These are phyloP conservation scores for Colletotrichum lupini DNA, from an alignment of 2,329 filamentous ascomycete genomes.

Conservation along the genomic window DNA sequence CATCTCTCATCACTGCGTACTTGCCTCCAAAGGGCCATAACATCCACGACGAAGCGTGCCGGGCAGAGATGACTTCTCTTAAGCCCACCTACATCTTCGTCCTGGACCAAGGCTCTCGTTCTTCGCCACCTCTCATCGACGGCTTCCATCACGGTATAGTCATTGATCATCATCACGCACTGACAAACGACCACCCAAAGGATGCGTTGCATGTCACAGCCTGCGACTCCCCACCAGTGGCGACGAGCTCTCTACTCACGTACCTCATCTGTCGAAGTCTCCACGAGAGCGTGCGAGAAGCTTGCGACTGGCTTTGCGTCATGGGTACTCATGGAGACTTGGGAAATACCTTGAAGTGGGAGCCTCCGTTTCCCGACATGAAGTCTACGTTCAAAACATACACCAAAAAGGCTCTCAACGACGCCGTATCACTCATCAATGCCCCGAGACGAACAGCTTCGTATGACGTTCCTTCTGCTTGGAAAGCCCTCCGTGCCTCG, in stretches of 20 bases:
- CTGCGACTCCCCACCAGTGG: conserved; percentile 72
- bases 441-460: conserved; percentile 71
- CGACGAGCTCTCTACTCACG: conserved; percentile 72
- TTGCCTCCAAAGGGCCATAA: conserved; percentile 69
- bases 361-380: conserved; percentile 75
- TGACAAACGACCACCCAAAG: conserved; percentile 65
- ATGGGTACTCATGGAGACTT: conserved; percentile 76
- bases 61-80: conserved; percentile 61
- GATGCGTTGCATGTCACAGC: conserved; percentile 68
- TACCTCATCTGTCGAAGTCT: conserved; percentile 71
- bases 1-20: conserved; percentile 65
- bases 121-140: conserved; percentile 63
- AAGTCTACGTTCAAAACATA: conserved; percentile 66
- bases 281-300: conserved; percentile 58
- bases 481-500: conserved; percentile 66
- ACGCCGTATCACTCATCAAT: conserved; percentile 72
- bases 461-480: conserved; percentile 70
- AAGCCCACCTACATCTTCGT: conserved; percentile 50
- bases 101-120: conserved; percentile 51
- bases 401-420: conserved; percentile 71
- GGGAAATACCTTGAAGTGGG: conserved; percentile 73
- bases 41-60: conserved; percentile 65
- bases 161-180: conserved; percentile 74
- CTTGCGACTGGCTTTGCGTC: conserved; percentile 70
- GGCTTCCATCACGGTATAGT: conserved; percentile 62